phyloP scores from a whole-genome alignment of 768 basidiomycete species.

The Termitomyces sp. region DNA sequence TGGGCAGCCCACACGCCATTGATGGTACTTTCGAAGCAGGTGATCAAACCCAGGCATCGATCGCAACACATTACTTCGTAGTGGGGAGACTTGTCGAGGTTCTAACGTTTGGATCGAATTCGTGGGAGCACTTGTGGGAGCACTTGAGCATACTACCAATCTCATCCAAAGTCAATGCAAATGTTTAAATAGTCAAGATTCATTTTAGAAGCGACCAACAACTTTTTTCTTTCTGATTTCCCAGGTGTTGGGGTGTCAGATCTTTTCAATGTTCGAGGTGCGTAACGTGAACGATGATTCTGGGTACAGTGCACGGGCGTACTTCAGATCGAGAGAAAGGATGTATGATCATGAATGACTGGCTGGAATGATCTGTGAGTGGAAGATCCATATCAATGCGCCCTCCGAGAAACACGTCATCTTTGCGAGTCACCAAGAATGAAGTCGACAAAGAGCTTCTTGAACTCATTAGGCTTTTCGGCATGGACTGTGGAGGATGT shows the following conservation, averaged over 20 bases:
- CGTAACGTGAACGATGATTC: neutral
- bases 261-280: neutral
- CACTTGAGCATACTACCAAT: too few relatives aligned
- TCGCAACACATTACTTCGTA: too few relatives aligned
- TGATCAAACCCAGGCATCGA: too few relatives aligned
- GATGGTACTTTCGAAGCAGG: too few relatives aligned
- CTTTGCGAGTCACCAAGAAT: slow-evolving; percentile 2
- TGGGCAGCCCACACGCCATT: too few relatives aligned
- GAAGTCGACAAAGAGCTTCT: slow-evolving; percentile 20
- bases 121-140: too few relatives aligned
- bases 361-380: neutral
- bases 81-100: slow-evolving; percentile 36
- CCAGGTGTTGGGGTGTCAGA: too few relatives aligned
- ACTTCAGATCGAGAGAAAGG: neutral
- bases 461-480: slow-evolving; percentile 60
- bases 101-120: too few relatives aligned
- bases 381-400: neutral
- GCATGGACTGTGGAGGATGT: slow-evolving; percentile 52
- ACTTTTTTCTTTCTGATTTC: neutral
- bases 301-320: neutral
- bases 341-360: neutral
- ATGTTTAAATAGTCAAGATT: neutral
- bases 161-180: slow-evolving; percentile 7
- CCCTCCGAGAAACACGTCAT: neutral
- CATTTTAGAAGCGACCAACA: neutral